Conservation (phyloP, 495 filamentous ascomycete species). For the Podospora conica region DNA sequence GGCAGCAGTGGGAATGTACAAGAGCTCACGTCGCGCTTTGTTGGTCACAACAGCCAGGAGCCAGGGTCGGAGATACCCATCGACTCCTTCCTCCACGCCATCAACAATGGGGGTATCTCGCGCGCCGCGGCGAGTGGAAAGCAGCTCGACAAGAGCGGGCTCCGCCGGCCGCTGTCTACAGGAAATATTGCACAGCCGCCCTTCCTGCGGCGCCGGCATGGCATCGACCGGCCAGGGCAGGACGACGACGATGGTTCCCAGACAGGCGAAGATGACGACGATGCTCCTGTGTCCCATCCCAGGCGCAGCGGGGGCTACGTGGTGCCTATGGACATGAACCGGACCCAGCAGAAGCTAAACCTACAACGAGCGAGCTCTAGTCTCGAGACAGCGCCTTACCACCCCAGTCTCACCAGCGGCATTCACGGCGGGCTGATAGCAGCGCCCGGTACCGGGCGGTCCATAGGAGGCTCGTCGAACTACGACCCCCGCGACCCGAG, state of each 20-base stretch:
- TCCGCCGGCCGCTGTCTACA: slow-evolving; percentile 23
- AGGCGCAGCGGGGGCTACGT: slow-evolving; percentile 15
- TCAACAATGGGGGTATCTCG: slow-evolving; percentile 11
- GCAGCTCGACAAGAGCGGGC: slow-evolving; percentile 6
- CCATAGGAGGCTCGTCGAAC: slow-evolving; percentile 33
- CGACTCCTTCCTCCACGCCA: slow-evolving; percentile 22
- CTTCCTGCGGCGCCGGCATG: slow-evolving; percentile 5
- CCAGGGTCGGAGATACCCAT: slow-evolving; percentile 28
- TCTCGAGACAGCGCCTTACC: slow-evolving; percentile 49
- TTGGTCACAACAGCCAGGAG: slow-evolving; percentile 35
- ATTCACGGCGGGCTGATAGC: slow-evolving; percentile 30
- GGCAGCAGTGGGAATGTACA: slow-evolving; percentile 41
- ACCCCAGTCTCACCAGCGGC: slow-evolving; percentile 15
- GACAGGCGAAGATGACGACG: slow-evolving; percentile 36
- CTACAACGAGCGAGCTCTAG: slow-evolving; percentile 61
- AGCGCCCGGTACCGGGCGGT: slow-evolving; percentile 26
- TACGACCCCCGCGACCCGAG: slow-evolving; percentile 48
- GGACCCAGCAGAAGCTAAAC: slow-evolving; percentile 67
- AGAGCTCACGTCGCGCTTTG: slow-evolving; percentile 47
- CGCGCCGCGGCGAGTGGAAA: slow-evolving; percentile 14
- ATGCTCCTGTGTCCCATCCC: slow-evolving; percentile 15
- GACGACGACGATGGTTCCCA: slow-evolving; percentile 11
- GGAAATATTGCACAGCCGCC: slow-evolving; percentile 20
- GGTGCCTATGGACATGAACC: slow-evolving; percentile 48
- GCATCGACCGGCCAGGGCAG: background rate